Conservation (phyloP, 345 rosid genomes). For the Eucalyptus decipiens region DNA sequence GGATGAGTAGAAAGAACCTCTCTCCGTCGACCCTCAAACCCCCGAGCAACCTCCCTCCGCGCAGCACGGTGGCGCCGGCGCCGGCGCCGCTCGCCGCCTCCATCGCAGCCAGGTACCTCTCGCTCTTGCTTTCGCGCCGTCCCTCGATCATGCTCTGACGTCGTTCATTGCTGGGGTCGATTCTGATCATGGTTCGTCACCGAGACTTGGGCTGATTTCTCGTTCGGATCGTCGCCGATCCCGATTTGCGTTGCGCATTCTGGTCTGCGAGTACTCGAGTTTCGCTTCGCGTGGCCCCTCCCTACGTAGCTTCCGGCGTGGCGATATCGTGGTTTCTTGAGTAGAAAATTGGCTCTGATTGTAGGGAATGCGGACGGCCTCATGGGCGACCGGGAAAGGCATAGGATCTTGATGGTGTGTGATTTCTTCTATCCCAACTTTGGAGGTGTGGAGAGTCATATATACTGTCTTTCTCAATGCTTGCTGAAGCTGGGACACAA, state of each 20-base stretch:
- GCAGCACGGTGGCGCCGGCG: not conserved
- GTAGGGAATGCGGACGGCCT: slow-evolving; percentile 11
- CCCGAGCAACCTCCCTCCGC: not conserved
- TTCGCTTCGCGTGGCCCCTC: not conserved
- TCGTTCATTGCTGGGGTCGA: not conserved
- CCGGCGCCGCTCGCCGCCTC: not conserved
- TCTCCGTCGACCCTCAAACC: not conserved
- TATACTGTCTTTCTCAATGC: slow-evolving; percentile 90
- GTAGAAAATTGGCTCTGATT: not conserved
- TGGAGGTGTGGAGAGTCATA: slow-evolving; percentile 94
- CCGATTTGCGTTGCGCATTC: not conserved
- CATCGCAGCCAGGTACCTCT: not conserved
- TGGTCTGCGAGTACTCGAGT: not conserved
- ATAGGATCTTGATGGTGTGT: slow-evolving; percentile 80
- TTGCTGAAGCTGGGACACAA: slow-evolving; percentile 86
- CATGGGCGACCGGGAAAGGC: slow-evolving; percentile 42
- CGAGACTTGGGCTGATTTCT: not conserved
- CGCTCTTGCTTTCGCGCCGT: not conserved
- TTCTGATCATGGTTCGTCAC: not conserved
- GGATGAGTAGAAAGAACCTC: not conserved
- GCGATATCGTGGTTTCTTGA: not conserved
- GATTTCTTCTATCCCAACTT: slow-evolving; percentile 97
- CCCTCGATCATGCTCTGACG: not conserved
- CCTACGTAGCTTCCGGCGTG: not conserved
- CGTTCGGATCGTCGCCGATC: not conserved